Evolutionary conservation across 129 eudicot species (phyloP).

Genomic region (Ambrosia trifida): DNA sequence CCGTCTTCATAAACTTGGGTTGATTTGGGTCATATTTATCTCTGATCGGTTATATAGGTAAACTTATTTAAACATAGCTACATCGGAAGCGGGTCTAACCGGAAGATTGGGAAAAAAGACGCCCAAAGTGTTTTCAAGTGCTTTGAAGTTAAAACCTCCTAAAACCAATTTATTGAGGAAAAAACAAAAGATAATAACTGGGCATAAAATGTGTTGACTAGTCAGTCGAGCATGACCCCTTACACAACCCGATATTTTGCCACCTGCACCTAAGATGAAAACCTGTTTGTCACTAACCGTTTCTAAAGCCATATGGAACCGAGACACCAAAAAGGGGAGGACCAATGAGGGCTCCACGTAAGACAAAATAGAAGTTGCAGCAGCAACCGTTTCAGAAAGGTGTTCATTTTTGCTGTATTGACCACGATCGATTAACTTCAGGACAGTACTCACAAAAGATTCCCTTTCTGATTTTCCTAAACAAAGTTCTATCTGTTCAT

Average conservation of each 20-base stretch:
- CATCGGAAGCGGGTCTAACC: background rate
- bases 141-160: conserved; percentile 17
- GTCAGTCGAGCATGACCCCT: background rate
- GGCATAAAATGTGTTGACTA: background rate
- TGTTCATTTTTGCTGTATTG: conserved; percentile 93
- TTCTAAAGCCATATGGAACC: conserved; percentile 96
- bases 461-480: conserved; percentile 72
- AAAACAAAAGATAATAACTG: background rate
- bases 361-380: conserved; percentile 83
- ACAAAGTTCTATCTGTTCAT: conserved; percentile 41
- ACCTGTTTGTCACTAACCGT: conserved; percentile 60
- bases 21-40: background rate
- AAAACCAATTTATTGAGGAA: background rate
- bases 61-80: background rate
- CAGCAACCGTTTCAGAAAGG: conserved; percentile 94
- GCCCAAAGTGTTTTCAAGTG: conserved; percentile 13
- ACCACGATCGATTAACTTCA: conserved; percentile 94
- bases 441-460: conserved; percentile 65
- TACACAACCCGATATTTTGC: conserved; percentile 7
- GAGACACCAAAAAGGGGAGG: conserved; percentile 84
- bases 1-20: background rate
- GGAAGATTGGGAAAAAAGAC: background rate
- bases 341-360: conserved; percentile 93
- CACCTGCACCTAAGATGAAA: background rate
- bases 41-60: background rate